Conservation (phyloP, 768 basidiomycete genomes). For the Rickenella mellea region DNA sequence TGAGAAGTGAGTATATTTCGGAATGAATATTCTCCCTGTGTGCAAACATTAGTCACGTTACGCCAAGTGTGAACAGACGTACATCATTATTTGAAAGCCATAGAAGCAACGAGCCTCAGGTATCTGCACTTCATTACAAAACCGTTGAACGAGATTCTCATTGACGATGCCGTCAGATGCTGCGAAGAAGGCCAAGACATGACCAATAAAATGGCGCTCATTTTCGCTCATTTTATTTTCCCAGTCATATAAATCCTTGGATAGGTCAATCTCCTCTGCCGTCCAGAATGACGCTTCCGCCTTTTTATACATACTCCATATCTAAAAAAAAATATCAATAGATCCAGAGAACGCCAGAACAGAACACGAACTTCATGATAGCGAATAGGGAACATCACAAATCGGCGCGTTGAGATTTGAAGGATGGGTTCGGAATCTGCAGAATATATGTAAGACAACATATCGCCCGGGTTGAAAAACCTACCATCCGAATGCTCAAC, state of each 20-base stretch:
- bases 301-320: constrained; percentile 44
- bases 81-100: constrained; percentile 51
- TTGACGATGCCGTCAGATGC: constrained; percentile 45
- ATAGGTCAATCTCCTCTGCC: constrained; percentile 37
- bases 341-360: too few relatives aligned
- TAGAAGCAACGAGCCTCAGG: constrained; percentile 46
- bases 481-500: too few relatives aligned
- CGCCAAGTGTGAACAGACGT: too few relatives aligned
- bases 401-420: constrained; percentile 66
- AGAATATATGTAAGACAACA: not conserved
- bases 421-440: constrained; percentile 74
- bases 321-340: constrained; percentile 17
- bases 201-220: constrained; percentile 40
- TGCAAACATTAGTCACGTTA: not conserved
- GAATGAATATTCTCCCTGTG: too few relatives aligned
- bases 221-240: constrained; percentile 38
- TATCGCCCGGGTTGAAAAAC: too few relatives aligned
- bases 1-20: too few relatives aligned
- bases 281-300: constrained; percentile 43
- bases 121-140: constrained; percentile 37
- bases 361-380: constrained; percentile 64
- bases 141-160: constrained; percentile 44
- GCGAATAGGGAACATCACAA: constrained; percentile 90
- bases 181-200: constrained; percentile 46
- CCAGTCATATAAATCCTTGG: constrained; percentile 38